phyloP scores from a whole-genome alignment of 208 protist species.

The Leishmania guyanensis region DNA sequence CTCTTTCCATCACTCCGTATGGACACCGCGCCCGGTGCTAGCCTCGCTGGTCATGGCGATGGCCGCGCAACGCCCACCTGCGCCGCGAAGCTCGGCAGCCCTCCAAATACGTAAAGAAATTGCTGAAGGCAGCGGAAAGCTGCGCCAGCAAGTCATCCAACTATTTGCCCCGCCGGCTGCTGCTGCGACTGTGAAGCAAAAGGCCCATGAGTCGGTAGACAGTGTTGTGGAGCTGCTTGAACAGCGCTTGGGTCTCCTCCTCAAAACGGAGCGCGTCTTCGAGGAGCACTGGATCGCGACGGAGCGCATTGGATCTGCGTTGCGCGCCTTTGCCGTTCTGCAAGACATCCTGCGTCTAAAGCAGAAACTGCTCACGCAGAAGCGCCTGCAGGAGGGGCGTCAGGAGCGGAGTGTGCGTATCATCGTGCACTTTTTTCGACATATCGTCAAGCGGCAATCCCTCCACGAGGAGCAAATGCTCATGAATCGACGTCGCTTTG shows the following conservation, averaged over 20 bases:
- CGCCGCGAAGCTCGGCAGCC: constrained; percentile 18
- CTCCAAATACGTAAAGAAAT: constrained; percentile 30
- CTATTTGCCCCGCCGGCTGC: constrained; percentile 28
- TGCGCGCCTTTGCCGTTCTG: constrained; percentile 58
- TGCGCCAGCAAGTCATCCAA: constrained; percentile 34
- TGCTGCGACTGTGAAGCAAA: constrained; percentile 33
- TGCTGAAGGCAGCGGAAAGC: constrained; percentile 24
- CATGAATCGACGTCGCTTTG: constrained; percentile 19
- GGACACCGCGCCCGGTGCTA: constrained; percentile 29
- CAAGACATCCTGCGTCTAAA: constrained; percentile 65
- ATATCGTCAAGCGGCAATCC: constrained; percentile 32
- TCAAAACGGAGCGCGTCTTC: constrained; percentile 65
- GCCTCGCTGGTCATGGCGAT: constrained; percentile 17
- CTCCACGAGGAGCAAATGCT: constrained; percentile 11
- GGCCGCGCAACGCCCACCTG: constrained; percentile 21
- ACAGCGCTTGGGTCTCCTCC: constrained; percentile 48
- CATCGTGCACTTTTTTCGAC: constrained; percentile 66
- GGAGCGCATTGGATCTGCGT: constrained; percentile 50
- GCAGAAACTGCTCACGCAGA: constrained; percentile 28
- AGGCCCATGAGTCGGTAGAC: constrained; percentile 36
- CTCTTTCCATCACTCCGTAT: constrained; percentile 35
- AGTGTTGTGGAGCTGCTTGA: constrained; percentile 49
- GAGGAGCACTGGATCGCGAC: constrained; percentile 77
- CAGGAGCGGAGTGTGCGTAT: constrained; percentile 54
- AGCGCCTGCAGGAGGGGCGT: constrained; percentile 34